Evolutionary conservation across 257 asterid species (phyloP).

Genomic region (Rehmannia glutinosa): DNA sequence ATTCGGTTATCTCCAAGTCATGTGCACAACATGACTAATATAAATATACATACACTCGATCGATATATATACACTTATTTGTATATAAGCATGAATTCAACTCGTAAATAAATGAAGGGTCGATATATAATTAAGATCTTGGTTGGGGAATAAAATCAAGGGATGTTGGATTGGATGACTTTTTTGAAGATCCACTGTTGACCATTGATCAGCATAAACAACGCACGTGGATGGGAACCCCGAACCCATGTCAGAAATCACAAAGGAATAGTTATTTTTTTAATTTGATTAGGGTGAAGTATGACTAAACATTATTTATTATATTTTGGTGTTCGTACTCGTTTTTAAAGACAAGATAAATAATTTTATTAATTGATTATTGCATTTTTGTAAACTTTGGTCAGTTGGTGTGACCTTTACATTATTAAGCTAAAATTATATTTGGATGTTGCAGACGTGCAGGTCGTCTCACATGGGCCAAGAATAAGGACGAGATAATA

Average conservation of each 20-base stretch:
- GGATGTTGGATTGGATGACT: slow-evolving; percentile 29
- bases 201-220: slow-evolving; percentile 15
- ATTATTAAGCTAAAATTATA: slow-evolving; percentile 1
- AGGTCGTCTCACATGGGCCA: slow-evolving; percentile 20
- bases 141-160: slow-evolving; percentile 26
- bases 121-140: slow-evolving; percentile 9
- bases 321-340: neutral
- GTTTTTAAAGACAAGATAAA: neutral
- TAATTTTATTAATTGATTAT: neutral
- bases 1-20: too few relatives aligned
- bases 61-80: too few relatives aligned
- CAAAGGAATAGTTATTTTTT: slow-evolving; percentile 1
- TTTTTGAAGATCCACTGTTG: slow-evolving; percentile 12
- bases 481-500: slow-evolving; percentile 6
- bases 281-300: slow-evolving; percentile 16
- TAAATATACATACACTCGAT: too few relatives aligned
- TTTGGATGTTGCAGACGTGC: too few relatives aligned
- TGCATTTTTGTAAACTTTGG: neutral
- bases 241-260: slow-evolving; percentile 25
- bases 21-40: too few relatives aligned
- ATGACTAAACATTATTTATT: slow-evolving; percentile 11
- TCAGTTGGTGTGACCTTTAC: slow-evolving; percentile 9
- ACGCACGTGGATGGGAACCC: slow-evolving; percentile 27
- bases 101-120: neutral
- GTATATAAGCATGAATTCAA: too few relatives aligned